Percentiles rank a stretch among this genome's conserved stretches.
Conservation (phyloP, 495 filamentous ascomycete genomes). For the Penicillium turbatum region DNA sequence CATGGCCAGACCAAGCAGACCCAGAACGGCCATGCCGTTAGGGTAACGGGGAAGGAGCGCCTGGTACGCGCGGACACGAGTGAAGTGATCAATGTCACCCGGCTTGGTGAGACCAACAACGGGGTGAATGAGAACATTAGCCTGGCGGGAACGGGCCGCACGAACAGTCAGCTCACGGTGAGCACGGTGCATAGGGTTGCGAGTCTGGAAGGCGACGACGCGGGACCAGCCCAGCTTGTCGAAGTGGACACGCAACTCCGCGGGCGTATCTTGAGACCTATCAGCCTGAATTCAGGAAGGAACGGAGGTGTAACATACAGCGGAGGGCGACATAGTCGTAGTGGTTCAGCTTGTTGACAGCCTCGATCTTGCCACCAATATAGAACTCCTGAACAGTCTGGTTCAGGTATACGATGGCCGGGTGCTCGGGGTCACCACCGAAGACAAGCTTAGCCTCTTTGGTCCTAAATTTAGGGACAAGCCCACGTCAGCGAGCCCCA, state of each 20-base stretch:
- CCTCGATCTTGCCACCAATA: conserved; percentile 91
- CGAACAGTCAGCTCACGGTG: conserved; percentile 96
- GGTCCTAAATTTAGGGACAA: conserved; percentile 51
- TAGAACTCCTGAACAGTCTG: conserved; percentile 79
- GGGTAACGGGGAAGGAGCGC: conserved; percentile 95
- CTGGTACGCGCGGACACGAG: conserved; percentile 96
- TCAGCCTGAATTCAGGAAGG: neutral
- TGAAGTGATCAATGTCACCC: conserved; percentile 99
- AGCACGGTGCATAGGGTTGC: conserved; percentile 98
- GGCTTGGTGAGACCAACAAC: conserved; percentile 98
- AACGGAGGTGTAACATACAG: conserved; percentile 55
- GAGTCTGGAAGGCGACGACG: conserved; percentile 97
- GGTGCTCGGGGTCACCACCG: conserved; percentile 89
- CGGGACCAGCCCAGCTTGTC: conserved; percentile 97
- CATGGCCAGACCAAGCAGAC: conserved; percentile 94
- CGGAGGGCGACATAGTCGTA: conserved; percentile 97
- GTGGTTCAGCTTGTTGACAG: conserved; percentile 89
- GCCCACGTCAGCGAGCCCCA: conserved; percentile 32
- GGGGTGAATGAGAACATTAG: conserved; percentile 98
- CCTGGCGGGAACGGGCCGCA: conserved; percentile 88
- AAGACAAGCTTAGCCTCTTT: conserved; percentile 93
- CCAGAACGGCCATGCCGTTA: conserved; percentile 98
- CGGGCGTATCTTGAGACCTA: conserved; percentile 67
- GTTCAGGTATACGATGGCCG: conserved; percentile 85
- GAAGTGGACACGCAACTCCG: conserved; percentile 92